A percentile compares a stretch with the other conserved stretches of the same genome.
phyloP scores from a whole-genome alignment of 1,284 basidiomycete species.

The Malassezia brasiliensis region DNA sequence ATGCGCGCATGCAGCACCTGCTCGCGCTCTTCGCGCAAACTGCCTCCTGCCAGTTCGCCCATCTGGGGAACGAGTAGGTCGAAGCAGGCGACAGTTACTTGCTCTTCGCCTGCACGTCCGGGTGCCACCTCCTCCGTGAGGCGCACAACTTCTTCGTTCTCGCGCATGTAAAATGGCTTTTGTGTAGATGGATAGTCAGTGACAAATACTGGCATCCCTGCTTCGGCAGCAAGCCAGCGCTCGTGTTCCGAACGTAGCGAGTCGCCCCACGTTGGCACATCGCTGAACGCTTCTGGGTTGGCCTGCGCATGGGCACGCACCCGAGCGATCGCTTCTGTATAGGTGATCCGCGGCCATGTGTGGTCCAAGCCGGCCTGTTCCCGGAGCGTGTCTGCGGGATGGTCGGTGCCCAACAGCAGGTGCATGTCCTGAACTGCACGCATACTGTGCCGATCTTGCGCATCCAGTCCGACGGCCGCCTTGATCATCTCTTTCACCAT shows the following conservation, averaged over 20 bases:
- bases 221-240: constrained; percentile 65
- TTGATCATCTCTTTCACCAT: constrained; percentile 21
- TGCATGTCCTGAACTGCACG: constrained; percentile 23
- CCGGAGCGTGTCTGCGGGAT: constrained; percentile 2
- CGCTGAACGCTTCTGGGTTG: constrained; percentile 13
- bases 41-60: constrained; percentile 86
- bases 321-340: constrained; percentile 64
- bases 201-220: constrained; percentile 73
- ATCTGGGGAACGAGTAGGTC: constrained; percentile 79
- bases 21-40: constrained; percentile 74
- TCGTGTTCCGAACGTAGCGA: constrained; percentile 82
- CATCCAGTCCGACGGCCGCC: constrained; percentile 5
- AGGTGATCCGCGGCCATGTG: constrained; percentile 67
- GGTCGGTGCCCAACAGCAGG: background rate
- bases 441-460: background rate
- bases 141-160: background rate
- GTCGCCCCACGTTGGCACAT: constrained; percentile 60
- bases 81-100: constrained; percentile 77
- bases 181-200: constrained; percentile 70
- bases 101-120: constrained; percentile 18
- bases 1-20: constrained; percentile 34
- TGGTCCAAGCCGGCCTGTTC: constrained; percentile 2
- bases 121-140: constrained; percentile 49
- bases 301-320: constrained; percentile 52
- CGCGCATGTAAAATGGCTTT: constrained; percentile 92